Percentiles rank a stretch among this genome's conserved stretches.
Conservation (phyloP, 768 basidiomycete genomes). For the Russula lepida region DNA sequence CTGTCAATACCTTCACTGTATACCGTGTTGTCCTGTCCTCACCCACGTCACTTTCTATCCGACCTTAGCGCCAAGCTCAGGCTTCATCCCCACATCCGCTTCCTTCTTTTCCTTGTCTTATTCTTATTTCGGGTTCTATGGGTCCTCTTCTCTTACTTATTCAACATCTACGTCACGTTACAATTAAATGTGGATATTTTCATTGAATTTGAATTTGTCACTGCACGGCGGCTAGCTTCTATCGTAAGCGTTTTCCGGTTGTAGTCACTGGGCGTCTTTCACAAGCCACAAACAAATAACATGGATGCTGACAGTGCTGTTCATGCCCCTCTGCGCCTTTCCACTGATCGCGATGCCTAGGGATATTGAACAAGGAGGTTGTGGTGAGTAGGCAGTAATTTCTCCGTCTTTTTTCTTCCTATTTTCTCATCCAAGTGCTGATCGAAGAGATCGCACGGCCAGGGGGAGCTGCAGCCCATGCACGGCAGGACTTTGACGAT, state of each 20-base stretch:
- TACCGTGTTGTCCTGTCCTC: too few relatives aligned
- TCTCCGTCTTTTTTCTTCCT: too few relatives aligned
- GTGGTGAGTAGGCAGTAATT: neutral
- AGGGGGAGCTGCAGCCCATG: too few relatives aligned
- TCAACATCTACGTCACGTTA: neutral
- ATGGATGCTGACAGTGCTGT: too few relatives aligned
- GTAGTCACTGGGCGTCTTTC: too few relatives aligned
- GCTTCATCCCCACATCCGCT: neutral
- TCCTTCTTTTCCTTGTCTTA: neutral
- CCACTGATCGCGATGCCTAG: neutral
- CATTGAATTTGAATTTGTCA: too few relatives aligned
- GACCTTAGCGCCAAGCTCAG: too few relatives aligned
- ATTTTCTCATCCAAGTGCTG: neutral
- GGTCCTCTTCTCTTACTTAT: neutral
- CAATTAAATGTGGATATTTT: too few relatives aligned
- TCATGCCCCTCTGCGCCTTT: too few relatives aligned
- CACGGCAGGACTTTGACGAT: neutral
- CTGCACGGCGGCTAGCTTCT: too few relatives aligned
- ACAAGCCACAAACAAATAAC: too few relatives aligned
- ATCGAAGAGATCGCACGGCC: neutral
- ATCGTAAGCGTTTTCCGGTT: too few relatives aligned
- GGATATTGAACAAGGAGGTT: neutral
- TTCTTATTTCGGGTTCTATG: neutral
- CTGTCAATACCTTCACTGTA: neutral
- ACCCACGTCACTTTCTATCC: neutral